These are phyloP conservation scores for Aphanoascus verrucosus DNA, from an alignment of 2,329 filamentous ascomycete genomes.

Conservation along the genomic window DNA sequence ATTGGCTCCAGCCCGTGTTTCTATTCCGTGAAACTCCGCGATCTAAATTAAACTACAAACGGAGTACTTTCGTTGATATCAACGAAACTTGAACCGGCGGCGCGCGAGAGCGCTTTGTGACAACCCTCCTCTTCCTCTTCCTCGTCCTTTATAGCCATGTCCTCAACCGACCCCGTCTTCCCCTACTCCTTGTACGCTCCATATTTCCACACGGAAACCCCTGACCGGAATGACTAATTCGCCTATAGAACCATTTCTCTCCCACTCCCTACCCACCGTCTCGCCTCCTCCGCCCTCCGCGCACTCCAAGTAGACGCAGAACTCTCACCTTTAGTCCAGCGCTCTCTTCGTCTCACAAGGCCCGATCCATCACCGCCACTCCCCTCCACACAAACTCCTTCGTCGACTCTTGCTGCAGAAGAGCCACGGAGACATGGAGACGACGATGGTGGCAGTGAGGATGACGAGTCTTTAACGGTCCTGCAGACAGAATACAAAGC, in stretches of 20 bases:
- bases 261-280: constrained; percentile 68
- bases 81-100: too few relatives aligned
- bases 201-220: background rate
- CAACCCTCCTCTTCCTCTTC: too few relatives aligned
- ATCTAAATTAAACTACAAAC: too few relatives aligned
- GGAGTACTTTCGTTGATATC: too few relatives aligned
- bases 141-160: constrained; percentile 4
- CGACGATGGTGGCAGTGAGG: constrained; percentile 18
- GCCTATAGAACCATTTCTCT: constrained; percentile 49
- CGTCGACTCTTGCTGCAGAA: constrained; percentile 18
- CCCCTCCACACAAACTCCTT: constrained; percentile 1
- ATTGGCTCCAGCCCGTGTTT: too few relatives aligned
- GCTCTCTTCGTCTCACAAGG: constrained; percentile 51
- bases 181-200: constrained; percentile 52
- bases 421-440: constrained; percentile 2
- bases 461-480: constrained; percentile 39
- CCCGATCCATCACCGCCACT: constrained; percentile 14
- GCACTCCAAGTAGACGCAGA: constrained; percentile 79
- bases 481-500: constrained; percentile 70
- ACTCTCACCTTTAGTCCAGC: constrained; percentile 70
- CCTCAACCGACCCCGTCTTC: constrained; percentile 40
- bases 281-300: constrained; percentile 64
- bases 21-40: too few relatives aligned
- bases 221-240: background rate
- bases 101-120: too few relatives aligned